Conservation (phyloP, 108 stramenopile genomes). For the Nitzschia sp. region DNA sequence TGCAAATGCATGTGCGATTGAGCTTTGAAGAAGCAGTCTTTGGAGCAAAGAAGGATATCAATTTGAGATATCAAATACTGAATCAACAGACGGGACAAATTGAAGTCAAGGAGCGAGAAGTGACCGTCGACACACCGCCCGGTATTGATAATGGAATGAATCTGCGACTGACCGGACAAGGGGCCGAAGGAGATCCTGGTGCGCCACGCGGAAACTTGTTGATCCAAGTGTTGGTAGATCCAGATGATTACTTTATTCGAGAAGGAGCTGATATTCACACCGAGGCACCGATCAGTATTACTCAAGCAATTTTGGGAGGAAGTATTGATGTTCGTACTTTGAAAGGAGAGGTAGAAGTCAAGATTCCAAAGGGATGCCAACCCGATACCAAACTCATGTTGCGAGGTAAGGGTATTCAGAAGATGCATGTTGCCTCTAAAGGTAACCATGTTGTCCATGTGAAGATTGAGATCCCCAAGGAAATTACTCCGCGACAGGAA, state of each 20-base stretch:
- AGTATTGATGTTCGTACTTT: slow-evolving; percentile 94
- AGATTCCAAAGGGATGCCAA: slow-evolving; percentile 91
- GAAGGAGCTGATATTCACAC: slow-evolving; percentile 87
- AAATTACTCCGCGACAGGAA: slow-evolving; percentile 87
- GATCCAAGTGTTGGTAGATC: slow-evolving; percentile 85
- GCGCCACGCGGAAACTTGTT: slow-evolving; percentile 88
- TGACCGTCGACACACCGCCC: slow-evolving; percentile 86
- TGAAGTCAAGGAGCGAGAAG: slow-evolving; percentile 79
- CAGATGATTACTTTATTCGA: slow-evolving; percentile 89
- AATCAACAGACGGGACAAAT: slow-evolving; percentile 63
- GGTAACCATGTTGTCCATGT: slow-evolving; percentile 96
- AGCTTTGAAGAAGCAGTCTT: slow-evolving; percentile 91
- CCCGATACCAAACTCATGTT: slow-evolving; percentile 90
- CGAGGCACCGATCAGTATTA: slow-evolving; percentile 71
- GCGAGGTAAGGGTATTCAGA: slow-evolving; percentile 89
- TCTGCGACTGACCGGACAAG: slow-evolving; percentile 84
- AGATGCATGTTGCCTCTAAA: slow-evolving; percentile 54
- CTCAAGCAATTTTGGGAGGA: slow-evolving; percentile 91
- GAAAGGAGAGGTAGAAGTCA: slow-evolving; percentile 94
- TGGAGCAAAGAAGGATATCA: slow-evolving; percentile 80
- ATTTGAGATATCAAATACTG: slow-evolving; percentile 71
- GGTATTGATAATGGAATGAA: slow-evolving; percentile 96
- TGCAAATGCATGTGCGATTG: slow-evolving; percentile 83
- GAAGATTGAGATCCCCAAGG: slow-evolving; percentile 88
- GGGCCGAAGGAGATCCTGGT: slow-evolving; percentile 90